A percentile compares a stretch with the other conserved stretches of the same genome.
Evolutionary conservation across 805 yeast species (phyloP).

Genomic region (Nakazawaea populi): DNA sequence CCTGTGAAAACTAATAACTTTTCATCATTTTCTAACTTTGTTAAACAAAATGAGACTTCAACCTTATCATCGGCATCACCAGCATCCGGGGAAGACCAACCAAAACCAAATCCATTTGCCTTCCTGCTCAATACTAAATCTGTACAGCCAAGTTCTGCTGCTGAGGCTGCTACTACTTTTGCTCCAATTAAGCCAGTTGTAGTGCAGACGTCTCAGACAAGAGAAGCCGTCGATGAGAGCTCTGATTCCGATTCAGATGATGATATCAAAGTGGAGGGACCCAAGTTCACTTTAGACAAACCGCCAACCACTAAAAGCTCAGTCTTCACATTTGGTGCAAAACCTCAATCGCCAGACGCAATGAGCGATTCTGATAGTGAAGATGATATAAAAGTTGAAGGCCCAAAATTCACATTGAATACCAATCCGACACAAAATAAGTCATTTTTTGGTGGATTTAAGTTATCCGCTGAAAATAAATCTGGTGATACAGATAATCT

Average conservation of each 20-base stretch:
- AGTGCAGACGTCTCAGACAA: neutral
- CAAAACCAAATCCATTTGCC: slow-evolving; percentile 2
- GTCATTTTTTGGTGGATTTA: slow-evolving; percentile 21
- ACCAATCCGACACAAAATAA: slow-evolving; percentile 28
- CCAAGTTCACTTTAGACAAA: slow-evolving; percentile 44
- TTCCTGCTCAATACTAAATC: neutral
- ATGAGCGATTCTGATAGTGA: slow-evolving; percentile 46
- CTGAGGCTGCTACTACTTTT: neutral
- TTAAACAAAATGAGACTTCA: slow-evolving; percentile 1
- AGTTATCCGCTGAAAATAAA: slow-evolving; percentile 17
- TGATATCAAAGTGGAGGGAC: slow-evolving; percentile 64
- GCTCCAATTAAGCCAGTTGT: slow-evolving; percentile 3
- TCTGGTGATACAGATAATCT: neutral
- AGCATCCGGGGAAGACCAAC: neutral
- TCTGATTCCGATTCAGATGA: slow-evolving; percentile 35
- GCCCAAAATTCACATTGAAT: slow-evolving; percentile 56
- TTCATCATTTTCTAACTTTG: neutral
- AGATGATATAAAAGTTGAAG: slow-evolving; percentile 62
- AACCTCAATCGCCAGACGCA: slow-evolving; percentile 23
- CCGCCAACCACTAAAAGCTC: slow-evolving; percentile 45
- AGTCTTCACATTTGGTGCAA: slow-evolving; percentile 41
- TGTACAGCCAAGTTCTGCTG: neutral
- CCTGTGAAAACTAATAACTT: neutral
- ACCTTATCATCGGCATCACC: neutral
- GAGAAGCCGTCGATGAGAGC: slow-evolving; percentile 13